A percentile compares a stretch with the other conserved stretches of the same genome.
These are phyloP conservation scores for Cenococcum geophilum DNA, from an alignment of 495 filamentous ascomycete species.

Conservation along the genomic window DNA sequence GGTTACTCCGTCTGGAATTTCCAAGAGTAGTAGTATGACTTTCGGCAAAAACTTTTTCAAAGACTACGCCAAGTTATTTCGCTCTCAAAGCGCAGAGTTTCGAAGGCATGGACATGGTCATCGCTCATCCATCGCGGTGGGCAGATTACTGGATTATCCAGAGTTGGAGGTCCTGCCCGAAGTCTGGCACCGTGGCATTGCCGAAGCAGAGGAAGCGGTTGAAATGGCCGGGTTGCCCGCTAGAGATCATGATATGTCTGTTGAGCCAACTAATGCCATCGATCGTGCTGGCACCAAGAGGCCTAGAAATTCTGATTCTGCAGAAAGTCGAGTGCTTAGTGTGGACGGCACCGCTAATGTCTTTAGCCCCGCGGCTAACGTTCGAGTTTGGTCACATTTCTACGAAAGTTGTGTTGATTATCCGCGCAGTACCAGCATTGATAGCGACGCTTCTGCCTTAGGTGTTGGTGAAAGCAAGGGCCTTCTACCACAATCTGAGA, in stretches of 20 bases:
- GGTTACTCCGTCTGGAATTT: slow-evolving; percentile 6
- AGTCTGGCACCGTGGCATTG: slow-evolving; percentile 11
- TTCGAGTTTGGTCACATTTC: slow-evolving; percentile 19
- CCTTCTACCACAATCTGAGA: not conserved
- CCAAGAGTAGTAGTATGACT: slow-evolving; percentile 27
- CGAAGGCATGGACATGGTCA: slow-evolving; percentile 27
- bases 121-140: slow-evolving; percentile 20
- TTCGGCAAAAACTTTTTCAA: slow-evolving; percentile 29
- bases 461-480: not conserved
- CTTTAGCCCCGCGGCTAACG: not conserved
- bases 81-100: slow-evolving; percentile 29
- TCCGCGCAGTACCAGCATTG: not conserved
- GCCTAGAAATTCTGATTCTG: not conserved
- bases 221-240: not conserved
- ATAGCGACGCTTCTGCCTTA: not conserved
- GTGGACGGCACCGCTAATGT: slow-evolving; percentile 7
- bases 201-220: not conserved
- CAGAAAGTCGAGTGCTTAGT: not conserved
- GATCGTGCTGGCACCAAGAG: not conserved
- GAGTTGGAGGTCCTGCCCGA: slow-evolving; percentile 31
- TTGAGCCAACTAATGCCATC: not conserved
- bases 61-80: slow-evolving; percentile 28
- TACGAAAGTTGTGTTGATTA: slow-evolving; percentile 20
- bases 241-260: not conserved
- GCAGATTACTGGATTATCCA: slow-evolving; percentile 26